Base-by-base conservation (phyloP, 1,284 basidiomycete species). In the Moesziomyces antarcticus region DNA sequence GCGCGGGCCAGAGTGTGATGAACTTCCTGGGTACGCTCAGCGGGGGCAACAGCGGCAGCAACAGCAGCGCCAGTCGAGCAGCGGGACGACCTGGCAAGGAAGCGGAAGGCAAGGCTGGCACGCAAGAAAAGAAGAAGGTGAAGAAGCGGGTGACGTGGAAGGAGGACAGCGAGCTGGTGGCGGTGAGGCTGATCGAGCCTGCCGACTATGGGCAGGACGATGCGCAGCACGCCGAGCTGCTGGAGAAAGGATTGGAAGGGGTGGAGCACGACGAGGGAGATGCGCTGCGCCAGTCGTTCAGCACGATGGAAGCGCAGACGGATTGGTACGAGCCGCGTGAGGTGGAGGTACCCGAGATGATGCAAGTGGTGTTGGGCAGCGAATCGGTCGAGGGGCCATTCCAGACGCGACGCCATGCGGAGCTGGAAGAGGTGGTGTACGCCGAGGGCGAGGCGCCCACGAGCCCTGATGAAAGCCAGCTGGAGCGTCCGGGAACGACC, bases 61-160 rank as follows among this genome's bases (percentile, higher is more conserved):
- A 46, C 22, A 47, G 20, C n/a, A 43, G 27, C 21, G 41, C 7
- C 58, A 63, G 69, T 20, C 60, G 61, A 25, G 49, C 44, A 6
- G 50, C 45, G n/a, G 58, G 53, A 5, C 20, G n/a, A 4, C 25
- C 33, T 14, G 27, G 41, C 14, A 44, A 21, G 18, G 35, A n/a
- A 22, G 40, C 48, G 11, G 50, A 40, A 3, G 37, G 37, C 11
- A 44, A 30, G 22, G 43, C 50, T 33, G 30, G 30, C 30, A 13
- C 13, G 8, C 44, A 58, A 21, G 14, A 10, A 6, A 56, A 56
- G 49, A 50, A 55, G n/a, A 77, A 73, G 47, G 58, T 47, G 22
- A 75, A 66, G 53, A 77, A 78, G 51, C 47, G 64, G 3, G 78
- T 79, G 21, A 69, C 43, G 16, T 80, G 73, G 73, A 76, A 65